Base-by-base conservation (phyloP, 78 protist genomes). In the Speleostelium caveatum region DNA sequence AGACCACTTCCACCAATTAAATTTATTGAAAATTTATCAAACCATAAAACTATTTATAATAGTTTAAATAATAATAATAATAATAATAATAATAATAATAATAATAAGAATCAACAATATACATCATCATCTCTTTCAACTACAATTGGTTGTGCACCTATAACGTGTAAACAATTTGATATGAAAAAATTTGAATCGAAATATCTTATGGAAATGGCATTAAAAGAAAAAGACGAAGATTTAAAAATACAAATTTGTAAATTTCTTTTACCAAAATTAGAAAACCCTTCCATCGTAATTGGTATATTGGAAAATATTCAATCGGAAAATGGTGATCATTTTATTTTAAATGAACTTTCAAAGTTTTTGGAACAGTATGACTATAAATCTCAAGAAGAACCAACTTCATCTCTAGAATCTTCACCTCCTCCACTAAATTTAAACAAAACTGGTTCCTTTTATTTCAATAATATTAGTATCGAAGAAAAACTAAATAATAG, bases 201-300 rank as follows among this genome's bases (percentile, higher is more conserved):
- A 49, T 83, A 83, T 53, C 24, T 83, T 63, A 32, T 83, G n/a
- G 91, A 83, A 5, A 59, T 83, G 79, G 91, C 91, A 59, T 42
- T 83, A 19, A 17, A 30, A 10, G 91, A 83, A 32, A 41, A 59
- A 22, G 91, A 83, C 41, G 91, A 69, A 22, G 73, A 69, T 1
- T 36, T 36, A 30, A 83, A 83, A 38, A 69, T 83, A 16, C 72
- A 83, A 58, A 83, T 83, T 49, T 83, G 91, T 59, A 51, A 59
- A 30, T 30, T 53, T 14, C 73, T 83, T 3, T 32, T 83, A 42
- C 91, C 91, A 2, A 61, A 62, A 17, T 55, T 83, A 3, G 91
- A 83, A 38, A 83, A 83, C 30, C 91, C 91, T 2, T 26, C 91
- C n/a, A 33, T 83, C 28, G 51, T 83, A 1, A 83, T 83, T 41